Conservation (phyloP, 2,329 filamentous ascomycete species). For the Pleomassaria siparia region DNA sequence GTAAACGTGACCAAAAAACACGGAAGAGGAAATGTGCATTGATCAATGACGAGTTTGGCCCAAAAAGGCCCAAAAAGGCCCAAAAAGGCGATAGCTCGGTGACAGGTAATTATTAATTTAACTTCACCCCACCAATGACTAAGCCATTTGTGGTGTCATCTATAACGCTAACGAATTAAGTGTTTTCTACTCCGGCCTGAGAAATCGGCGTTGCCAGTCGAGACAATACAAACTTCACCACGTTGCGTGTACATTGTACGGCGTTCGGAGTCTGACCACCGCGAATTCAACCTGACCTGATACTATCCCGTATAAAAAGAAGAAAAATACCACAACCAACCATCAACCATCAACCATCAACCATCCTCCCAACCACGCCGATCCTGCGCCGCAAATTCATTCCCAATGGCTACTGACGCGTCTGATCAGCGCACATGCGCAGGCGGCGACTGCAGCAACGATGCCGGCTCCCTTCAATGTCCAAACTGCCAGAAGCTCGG, state of each 20-base stretch:
- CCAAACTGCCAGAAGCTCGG: conserved; percentile 91
- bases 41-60: neutral
- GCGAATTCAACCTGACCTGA: neutral
- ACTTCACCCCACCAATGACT: neutral
- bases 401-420: conserved; percentile 37
- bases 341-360: neutral
- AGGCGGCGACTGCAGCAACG: conserved; percentile 81
- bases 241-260: conserved; percentile 22
- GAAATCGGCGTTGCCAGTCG: conserved; percentile 15
- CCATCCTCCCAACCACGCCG: neutral
- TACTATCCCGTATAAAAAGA: neutral
- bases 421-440: conserved; percentile 68
- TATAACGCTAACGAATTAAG: neutral
- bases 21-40: too few relatives aligned
- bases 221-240: conserved; percentile 9
- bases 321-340: neutral
- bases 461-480: conserved; percentile 84
- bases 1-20: neutral
- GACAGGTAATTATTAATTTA: too few relatives aligned
- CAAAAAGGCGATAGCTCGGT: neutral
- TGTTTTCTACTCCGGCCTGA: conserved; percentile 3
- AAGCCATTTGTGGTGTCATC: neutral
- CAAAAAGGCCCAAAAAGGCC: too few relatives aligned
- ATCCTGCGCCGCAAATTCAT: neutral
- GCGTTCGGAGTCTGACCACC: conserved; percentile 14